Percentiles rank a stretch among this genome's conserved stretches.
Evolutionary conservation across 108 stramenopile genomes (phyloP).

Genomic region (Fragilaria crotonensis): DNA sequence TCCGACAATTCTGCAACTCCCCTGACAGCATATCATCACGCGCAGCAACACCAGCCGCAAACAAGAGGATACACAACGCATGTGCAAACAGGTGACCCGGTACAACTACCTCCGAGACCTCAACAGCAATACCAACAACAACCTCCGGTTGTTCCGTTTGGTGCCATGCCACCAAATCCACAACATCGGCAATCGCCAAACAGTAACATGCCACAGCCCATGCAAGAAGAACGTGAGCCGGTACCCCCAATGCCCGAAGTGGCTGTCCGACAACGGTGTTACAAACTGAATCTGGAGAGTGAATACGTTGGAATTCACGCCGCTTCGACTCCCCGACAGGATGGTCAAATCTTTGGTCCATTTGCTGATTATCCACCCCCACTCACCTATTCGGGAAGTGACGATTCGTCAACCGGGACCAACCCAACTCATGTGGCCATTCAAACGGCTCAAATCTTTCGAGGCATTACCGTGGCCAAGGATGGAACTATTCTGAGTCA

Average conservation of each 20-base stretch:
- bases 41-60: background rate
- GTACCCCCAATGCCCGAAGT: slow-evolving; percentile 36
- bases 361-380: slow-evolving; percentile 33
- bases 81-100: slow-evolving; percentile 9
- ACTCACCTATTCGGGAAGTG: slow-evolving; percentile 36
- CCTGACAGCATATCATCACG: background rate
- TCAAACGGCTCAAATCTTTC: slow-evolving; percentile 73
- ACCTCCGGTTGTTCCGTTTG: no score
- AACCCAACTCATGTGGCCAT: slow-evolving; percentile 51
- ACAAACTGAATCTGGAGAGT: slow-evolving; percentile 71
- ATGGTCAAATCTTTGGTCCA: slow-evolving; percentile 24
- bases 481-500: slow-evolving; percentile 65
- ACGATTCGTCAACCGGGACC: slow-evolving; percentile 26
- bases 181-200: background rate
- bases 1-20: background rate
- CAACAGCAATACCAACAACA: slow-evolving; percentile 14
- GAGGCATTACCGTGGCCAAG: slow-evolving; percentile 70
- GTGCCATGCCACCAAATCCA: no score
- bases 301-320: slow-evolving; percentile 16
- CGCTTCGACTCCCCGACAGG: slow-evolving; percentile 3
- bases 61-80: background rate
- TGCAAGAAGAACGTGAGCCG: slow-evolving; percentile 37
- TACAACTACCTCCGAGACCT: background rate
- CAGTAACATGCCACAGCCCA: slow-evolving; percentile 25
- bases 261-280: slow-evolving; percentile 56